Conservation (phyloP, 768 basidiomycete species). For the Asterophora lycoperdoides region DNA sequence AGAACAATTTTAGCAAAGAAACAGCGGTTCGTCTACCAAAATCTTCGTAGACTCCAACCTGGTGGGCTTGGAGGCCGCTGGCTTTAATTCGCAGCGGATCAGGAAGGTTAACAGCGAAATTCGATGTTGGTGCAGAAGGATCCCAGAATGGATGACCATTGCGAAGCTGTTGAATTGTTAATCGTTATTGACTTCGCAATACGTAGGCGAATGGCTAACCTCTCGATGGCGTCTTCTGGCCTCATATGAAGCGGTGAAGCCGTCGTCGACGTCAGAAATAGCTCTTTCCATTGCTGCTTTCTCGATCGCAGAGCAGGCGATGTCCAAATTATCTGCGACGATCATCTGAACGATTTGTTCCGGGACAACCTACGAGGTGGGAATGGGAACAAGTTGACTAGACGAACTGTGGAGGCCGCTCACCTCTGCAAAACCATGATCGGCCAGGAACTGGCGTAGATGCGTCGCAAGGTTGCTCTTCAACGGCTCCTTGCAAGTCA, state of each 20-base stretch:
- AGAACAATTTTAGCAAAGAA: not conserved
- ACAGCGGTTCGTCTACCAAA: constrained; percentile 51
- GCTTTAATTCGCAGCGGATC: constrained; percentile 85
- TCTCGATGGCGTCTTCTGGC: constrained; percentile 83
- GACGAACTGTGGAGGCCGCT: constrained; percentile 4
- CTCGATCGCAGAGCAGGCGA: constrained; percentile 92
- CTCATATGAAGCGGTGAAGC: constrained; percentile 78
- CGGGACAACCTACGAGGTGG: constrained; percentile 44
- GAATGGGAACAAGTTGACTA: not conserved
- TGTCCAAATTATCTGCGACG: constrained; percentile 88
- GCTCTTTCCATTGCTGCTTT: constrained; percentile 98
- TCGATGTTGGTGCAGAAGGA: constrained; percentile 63
- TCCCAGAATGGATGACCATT: constrained; percentile 87
- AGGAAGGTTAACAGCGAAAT: constrained; percentile 70
- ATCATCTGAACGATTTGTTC: constrained; percentile 78
- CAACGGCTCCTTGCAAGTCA: constrained; percentile 97
- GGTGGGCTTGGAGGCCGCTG: constrained; percentile 75
- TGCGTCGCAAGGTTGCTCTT: constrained; percentile 89
- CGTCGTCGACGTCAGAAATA: constrained; percentile 88
- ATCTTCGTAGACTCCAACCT: constrained; percentile 91
- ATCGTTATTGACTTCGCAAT: not conserved
- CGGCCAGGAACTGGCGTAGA: constrained; percentile 74
- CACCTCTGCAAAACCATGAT: constrained; percentile 89
- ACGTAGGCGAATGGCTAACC: constrained; percentile 34
- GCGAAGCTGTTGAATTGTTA: constrained; percentile 43